A percentile compares a stretch with the other conserved stretches of the same genome.
These are phyloP conservation scores for Chlamydomonas incerta DNA, from an alignment of 139 green algal genomes.

Conservation along the genomic window DNA sequence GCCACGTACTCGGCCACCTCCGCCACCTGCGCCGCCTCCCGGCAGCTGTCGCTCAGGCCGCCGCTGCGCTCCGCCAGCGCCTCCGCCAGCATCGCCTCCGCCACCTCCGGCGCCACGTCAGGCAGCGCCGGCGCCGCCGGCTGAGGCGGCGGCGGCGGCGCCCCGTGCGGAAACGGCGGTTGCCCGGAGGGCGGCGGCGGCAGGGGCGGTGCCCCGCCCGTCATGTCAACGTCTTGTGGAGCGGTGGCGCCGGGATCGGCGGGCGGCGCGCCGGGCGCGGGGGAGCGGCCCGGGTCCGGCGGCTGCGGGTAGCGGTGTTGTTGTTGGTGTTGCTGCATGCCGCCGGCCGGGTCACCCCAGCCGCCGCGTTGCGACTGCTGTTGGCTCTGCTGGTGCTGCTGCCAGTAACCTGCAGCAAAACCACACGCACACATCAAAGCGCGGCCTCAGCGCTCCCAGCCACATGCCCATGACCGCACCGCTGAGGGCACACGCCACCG, in stretches of 20 bases:
- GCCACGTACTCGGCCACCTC: constrained; percentile 33
- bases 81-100: constrained; percentile 22
- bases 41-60: neutral
- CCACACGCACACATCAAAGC: too few species aligned
- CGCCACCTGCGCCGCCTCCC: neutral
- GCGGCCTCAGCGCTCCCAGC: too few species aligned
- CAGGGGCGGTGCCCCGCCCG: neutral
- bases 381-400: neutral
- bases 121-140: neutral
- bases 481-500: too few species aligned
- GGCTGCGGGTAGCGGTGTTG: neutral
- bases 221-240: neutral
- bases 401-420: too few species aligned
- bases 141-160: neutral
- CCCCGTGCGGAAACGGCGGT: neutral
- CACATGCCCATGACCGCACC: too few species aligned
- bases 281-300: constrained; percentile 4
- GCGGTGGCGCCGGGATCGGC: neutral
- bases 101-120: constrained; percentile 1
- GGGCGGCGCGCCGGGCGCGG: neutral
- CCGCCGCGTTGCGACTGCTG: neutral
- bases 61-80: constrained; percentile 8
- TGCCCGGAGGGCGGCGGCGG: neutral
- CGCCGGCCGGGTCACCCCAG: neutral
- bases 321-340: neutral